Percentiles rank a stretch among this genome's conserved stretches.
Evolutionary conservation across 1,284 basidiomycete genomes (phyloP).

Genomic region (Phenoliferia sp.): DNA sequence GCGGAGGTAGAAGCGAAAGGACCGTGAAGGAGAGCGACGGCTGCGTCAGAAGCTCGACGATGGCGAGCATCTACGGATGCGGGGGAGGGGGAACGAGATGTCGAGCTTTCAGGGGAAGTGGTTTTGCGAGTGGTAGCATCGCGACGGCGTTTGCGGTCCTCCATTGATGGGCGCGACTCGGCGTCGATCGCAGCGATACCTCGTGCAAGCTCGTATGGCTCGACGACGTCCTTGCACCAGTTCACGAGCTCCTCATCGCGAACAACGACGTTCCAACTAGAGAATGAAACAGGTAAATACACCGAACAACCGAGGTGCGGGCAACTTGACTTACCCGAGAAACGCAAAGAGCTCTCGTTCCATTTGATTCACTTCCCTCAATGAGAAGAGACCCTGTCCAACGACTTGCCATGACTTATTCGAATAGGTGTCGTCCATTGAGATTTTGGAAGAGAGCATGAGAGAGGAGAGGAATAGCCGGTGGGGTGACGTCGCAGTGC

Average conservation of each 20-base stretch:
- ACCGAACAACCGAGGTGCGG: not conserved
- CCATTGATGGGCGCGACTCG: constrained; percentile 17
- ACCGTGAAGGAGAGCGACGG: constrained; percentile 22
- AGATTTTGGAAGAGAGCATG: constrained; percentile 84
- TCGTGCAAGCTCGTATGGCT: constrained; percentile 26
- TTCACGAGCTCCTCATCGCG: constrained; percentile 56
- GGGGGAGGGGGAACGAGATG: constrained; percentile 29
- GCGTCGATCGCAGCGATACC: constrained; percentile 8
- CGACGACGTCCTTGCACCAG: constrained; percentile 25
- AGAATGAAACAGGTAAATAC: not conserved
- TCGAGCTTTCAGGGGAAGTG: constrained; percentile 16
- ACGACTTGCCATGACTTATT: constrained; percentile 96
- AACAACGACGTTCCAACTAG: constrained; percentile 76
- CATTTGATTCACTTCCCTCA: constrained; percentile 94
- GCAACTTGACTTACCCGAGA: constrained; percentile 47
- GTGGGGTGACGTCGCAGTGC: constrained; percentile 71
- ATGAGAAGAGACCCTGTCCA: constrained; percentile 81
- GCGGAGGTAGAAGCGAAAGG: constrained; percentile 8
- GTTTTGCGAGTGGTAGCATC: constrained; percentile 4
- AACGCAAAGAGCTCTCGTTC: constrained; percentile 90
- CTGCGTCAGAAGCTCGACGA: constrained; percentile 28
- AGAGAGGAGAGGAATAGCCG: constrained; percentile 86
- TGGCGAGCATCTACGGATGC: constrained; percentile 26
- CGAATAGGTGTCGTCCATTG: constrained; percentile 71
- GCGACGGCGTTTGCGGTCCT: constrained; percentile 32